A percentile compares a stretch with the other conserved stretches of the same genome.
phyloP scores from a whole-genome alignment of 495 filamentous ascomycete species.

The Podospora fimiseda region DNA sequence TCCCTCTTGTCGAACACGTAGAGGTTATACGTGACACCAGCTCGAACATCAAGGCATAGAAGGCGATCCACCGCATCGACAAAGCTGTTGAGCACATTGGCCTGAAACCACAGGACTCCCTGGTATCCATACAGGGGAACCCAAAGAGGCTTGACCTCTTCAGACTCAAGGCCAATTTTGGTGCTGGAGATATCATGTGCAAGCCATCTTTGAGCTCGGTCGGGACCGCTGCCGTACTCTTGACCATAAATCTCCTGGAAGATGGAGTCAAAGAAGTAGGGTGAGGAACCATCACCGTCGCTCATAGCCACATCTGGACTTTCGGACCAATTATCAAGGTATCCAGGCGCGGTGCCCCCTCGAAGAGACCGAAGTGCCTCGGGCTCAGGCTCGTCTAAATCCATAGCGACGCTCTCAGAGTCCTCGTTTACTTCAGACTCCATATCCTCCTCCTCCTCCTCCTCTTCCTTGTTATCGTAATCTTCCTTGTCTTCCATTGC shows the following conservation, averaged over 20 bases:
- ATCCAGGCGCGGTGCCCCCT: too few relatives aligned
- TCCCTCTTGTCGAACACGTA: constrained; percentile 5
- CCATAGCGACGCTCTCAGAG: too few relatives aligned
- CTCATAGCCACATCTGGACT: neutral
- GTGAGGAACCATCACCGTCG: neutral
- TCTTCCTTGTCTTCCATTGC: too few relatives aligned
- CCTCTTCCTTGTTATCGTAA: too few relatives aligned
- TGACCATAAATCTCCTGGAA: neutral
- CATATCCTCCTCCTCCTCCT: too few relatives aligned
- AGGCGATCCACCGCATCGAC: constrained; percentile 29
- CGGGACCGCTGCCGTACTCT: neutral
- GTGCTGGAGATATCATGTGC: neutral
- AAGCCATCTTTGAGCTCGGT: neutral
- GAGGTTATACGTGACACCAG: constrained; percentile 19
- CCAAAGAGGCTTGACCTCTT: neutral
- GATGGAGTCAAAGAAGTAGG: neutral
- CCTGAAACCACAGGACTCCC: constrained; percentile 22
- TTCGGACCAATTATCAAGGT: too few relatives aligned
- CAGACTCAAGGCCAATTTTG: neutral
- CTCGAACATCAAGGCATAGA: constrained; percentile 18
- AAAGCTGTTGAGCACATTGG: constrained; percentile 16
- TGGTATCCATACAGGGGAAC: constrained; percentile 24
- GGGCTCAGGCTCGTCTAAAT: too few relatives aligned
- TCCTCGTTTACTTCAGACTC: too few relatives aligned
- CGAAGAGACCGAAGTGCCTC: too few relatives aligned